phyloP scores from a whole-genome alignment of 1,284 basidiomycete genomes.

The Trichosporon ovoides region DNA sequence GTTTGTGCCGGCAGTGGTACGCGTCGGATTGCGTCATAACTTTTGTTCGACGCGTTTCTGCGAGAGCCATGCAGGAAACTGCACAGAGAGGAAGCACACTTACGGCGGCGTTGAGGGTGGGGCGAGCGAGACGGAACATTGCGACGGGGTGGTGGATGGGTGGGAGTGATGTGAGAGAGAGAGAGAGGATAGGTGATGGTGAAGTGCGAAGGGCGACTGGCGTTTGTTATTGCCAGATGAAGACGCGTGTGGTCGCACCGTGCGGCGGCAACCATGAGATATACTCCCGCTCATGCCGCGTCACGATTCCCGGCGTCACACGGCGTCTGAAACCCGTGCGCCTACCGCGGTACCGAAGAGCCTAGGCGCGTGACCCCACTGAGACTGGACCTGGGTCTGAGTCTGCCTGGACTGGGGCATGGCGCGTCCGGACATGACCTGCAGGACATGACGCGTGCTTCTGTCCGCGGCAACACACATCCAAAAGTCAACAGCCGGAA shows the following conservation, averaged over 20 bases:
- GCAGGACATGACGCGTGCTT: conserved; percentile 1
- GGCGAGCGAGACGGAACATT: conserved; percentile 20
- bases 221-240: not conserved
- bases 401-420: no score
- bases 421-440: not conserved
- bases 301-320: no score
- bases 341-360: no score
- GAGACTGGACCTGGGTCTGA: no score
- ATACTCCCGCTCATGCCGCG: no score
- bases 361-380: not conserved
- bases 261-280: not conserved
- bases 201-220: no score
- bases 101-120: conserved; percentile 18
- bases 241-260: not conserved
- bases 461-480: not conserved
- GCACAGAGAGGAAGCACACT: not conserved
- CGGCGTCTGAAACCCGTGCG: no score
- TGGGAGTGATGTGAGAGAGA: not conserved
- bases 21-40: not conserved
- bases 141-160: conserved; percentile 9
- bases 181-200: not conserved
- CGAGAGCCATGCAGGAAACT: not conserved
- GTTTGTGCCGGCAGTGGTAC: no score
- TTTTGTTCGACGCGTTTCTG: not conserved
- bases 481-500: not conserved